Evolutionary conservation across 78 protist species (phyloP).

Genomic region (Protostelium mycophagum): DNA sequence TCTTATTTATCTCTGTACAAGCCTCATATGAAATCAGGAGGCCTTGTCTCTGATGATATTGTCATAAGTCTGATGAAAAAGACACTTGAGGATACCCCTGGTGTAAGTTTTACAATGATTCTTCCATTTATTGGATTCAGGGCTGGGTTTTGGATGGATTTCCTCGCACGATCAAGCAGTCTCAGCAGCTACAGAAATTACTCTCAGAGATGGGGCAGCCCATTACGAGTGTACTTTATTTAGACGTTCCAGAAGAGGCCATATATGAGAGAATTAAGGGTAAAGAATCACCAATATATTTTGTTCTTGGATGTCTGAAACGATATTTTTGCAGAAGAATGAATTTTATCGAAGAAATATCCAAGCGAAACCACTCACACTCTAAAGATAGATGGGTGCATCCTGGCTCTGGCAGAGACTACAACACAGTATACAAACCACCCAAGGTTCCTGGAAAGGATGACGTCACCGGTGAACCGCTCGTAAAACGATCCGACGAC

Average conservation of each 20-base stretch:
- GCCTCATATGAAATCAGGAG: not conserved
- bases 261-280: slow-evolving; percentile 38
- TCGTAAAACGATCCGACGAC: slow-evolving; percentile 88
- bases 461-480: slow-evolving; percentile 93
- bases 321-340: not conserved
- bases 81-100: not conserved
- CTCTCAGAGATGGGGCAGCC: slow-evolving; percentile 9
- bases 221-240: slow-evolving; percentile 29
- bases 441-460: slow-evolving; percentile 78
- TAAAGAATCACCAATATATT: not conserved
- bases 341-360: not conserved
- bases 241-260: slow-evolving; percentile 48
- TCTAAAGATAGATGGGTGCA: slow-evolving; percentile 46
- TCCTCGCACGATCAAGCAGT: slow-evolving; percentile 76
- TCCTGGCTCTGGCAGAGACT: slow-evolving; percentile 76
- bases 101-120: not conserved
- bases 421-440: slow-evolving; percentile 80
- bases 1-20: not conserved
- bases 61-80: slow-evolving; percentile 33
- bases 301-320: too few species aligned
- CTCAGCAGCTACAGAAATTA: slow-evolving; percentile 24
- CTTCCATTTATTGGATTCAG: not conserved
- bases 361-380: not conserved
- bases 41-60: slow-evolving; percentile 41
- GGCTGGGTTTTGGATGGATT: slow-evolving; percentile 81